Conservation (phyloP, 179 eudicot genomes). For the Monotropa hypopitys region DNA sequence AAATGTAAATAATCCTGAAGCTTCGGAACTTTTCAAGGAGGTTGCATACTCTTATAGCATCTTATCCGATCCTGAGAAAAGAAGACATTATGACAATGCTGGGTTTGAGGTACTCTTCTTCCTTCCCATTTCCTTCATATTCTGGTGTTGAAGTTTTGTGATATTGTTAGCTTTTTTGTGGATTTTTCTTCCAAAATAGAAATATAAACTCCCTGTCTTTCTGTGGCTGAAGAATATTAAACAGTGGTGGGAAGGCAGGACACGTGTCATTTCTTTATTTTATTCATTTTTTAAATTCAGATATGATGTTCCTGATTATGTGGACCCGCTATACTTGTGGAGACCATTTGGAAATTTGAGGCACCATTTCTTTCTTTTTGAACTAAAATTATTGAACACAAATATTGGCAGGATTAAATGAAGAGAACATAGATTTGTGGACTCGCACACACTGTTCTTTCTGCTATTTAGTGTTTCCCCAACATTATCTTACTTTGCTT, state of each 20-base stretch:
- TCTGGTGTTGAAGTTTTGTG: background rate
- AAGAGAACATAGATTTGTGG: too few species aligned
- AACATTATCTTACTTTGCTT: background rate
- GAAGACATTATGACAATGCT: constrained; percentile 83
- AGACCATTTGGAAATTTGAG: background rate
- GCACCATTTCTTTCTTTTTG: background rate
- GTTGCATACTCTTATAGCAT: constrained; percentile 92
- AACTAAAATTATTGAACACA: background rate
- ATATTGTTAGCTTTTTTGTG: background rate
- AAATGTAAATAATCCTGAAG: constrained; percentile 94
- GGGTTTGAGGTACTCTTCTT: constrained; percentile 75
- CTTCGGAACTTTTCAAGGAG: constrained; percentile 88
- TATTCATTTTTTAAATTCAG: background rate
- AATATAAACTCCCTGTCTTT: background rate
- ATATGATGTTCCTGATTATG: background rate
- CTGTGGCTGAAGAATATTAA: background rate
- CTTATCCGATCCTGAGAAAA: constrained; percentile 89
- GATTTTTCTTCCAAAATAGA: background rate
- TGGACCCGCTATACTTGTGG: background rate
- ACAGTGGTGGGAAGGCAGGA: background rate
- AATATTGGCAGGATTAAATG: background rate
- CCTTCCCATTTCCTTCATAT: background rate
- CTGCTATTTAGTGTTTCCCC: background rate
- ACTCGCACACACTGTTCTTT: background rate
- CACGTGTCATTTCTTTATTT: background rate